These are phyloP conservation scores for Pestalotiopsis sp. DNA, from an alignment of 2,329 filamentous ascomycete genomes.

Conservation along the genomic window DNA sequence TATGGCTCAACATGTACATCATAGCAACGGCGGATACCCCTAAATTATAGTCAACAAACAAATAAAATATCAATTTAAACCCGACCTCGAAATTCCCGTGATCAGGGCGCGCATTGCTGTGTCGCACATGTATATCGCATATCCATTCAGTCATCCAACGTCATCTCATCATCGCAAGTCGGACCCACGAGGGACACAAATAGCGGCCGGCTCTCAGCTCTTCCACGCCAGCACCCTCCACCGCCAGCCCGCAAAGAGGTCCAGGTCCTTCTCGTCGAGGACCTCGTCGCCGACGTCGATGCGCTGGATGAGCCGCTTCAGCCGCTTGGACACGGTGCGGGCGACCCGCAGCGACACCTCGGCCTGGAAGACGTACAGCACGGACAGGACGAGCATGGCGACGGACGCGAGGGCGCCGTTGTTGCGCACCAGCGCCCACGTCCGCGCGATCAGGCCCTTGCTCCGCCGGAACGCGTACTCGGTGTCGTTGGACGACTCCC, in stretches of 20 bases:
- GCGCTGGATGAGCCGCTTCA: conserved; percentile 49
- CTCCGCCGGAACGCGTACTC: conserved; percentile 60
- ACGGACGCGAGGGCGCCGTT: conserved; percentile 50
- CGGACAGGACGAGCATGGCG: conserved; percentile 57
- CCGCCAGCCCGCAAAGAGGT: conserved; percentile 55
- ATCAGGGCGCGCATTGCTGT: not conserved
- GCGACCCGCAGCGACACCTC: conserved; percentile 60
- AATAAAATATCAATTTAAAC: not conserved
- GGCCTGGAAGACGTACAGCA: conserved; percentile 61
- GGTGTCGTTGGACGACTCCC: conserved; percentile 50
- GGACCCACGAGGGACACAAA: not conserved
- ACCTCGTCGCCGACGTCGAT: conserved; percentile 50
- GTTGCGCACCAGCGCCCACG: conserved; percentile 47
- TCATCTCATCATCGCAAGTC: not conserved
- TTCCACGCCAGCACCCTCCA: conserved; percentile 57
- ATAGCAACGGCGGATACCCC: not conserved
- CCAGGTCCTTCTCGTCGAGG: conserved; percentile 51
- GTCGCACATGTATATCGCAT: not conserved
- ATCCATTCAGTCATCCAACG: not conserved
- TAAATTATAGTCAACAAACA: not conserved
- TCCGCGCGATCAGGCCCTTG: conserved; percentile 51
- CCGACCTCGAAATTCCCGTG: not conserved
- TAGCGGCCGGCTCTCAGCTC: not conserved
- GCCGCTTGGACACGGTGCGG: conserved; percentile 50
- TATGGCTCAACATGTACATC: not conserved